Base-by-base conservation (phyloP, 805 yeast species). In the Saccharomycopsis microspora region DNA sequence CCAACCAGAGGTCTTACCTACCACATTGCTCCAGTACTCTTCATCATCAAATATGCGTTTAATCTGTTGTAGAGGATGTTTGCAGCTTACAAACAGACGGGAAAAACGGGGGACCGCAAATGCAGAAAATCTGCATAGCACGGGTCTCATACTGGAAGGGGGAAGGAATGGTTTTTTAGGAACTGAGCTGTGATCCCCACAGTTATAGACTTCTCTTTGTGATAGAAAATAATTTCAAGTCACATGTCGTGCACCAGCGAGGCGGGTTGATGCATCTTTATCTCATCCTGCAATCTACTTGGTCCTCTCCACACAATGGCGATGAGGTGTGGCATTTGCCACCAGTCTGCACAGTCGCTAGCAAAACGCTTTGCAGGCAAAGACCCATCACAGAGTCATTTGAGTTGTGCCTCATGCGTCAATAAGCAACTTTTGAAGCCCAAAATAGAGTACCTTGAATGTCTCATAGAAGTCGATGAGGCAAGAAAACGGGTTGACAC, bases 31-130 rank as follows among this genome's bases (percentile, higher is more conserved):
- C 76, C 85, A 83, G 56, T 69, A 78, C 9, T 63, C 60, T 11
- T 71, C 74, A 58, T 80, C 78, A 56, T 84, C 89, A 57, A 83
- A 83, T 0, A 80, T 70, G 48, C 64, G 65, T 37, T 70, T 62
- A 19, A 19, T 19, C 19, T 19, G 19, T 19, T 19, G 19, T 19
- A 19, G 19, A 19, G 19, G 19, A 19, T 19, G 19, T 19, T 19
- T 19, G 19, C 19, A 19, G 19, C 19, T 19, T 19, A 19, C 19
- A 19, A 19, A 19, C 19, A 19, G 19, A 19, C 19, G 19, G 19
- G 19, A 19, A 19, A 19, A 19, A 19, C 19, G 19, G 19, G 19
- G 19, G 19, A 19, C 19, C 19, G 19, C 19, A 19, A 19, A 19
- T 19, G 19, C 19, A 19, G 19, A 19, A 19, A 19, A 19, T 19